Evolutionary conservation across 139 green algal species (phyloP).

Genomic region (Zygnema cylindricum): DNA sequence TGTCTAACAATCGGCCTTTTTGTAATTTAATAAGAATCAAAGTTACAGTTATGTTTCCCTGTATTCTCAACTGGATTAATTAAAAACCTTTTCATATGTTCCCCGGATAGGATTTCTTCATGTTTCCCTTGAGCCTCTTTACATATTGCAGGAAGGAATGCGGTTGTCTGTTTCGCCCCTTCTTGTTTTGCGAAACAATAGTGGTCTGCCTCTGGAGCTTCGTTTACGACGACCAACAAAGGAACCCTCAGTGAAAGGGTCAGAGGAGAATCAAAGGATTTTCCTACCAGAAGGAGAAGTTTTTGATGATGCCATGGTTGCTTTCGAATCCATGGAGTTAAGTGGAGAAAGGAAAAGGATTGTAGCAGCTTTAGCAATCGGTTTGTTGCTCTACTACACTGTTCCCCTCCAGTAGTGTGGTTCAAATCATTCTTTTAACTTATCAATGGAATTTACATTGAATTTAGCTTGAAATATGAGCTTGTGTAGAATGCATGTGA

Average conservation of each 20-base stretch:
- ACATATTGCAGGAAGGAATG: slow-evolving; percentile 22
- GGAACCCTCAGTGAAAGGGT: background rate
- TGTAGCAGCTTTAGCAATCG: background rate
- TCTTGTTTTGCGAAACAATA: background rate
- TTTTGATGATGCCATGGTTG: slow-evolving; percentile 23
- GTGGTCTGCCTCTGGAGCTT: slow-evolving; percentile 12
- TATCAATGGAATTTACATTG: too few relatives aligned
- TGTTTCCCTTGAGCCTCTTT: too few relatives aligned
- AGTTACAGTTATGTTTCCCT: too few relatives aligned
- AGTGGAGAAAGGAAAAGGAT: background rate
- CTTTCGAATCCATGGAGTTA: slow-evolving; percentile 6
- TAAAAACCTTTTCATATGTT: too few relatives aligned
- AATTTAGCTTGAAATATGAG: too few relatives aligned
- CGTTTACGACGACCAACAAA: background rate
- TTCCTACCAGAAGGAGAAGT: background rate
- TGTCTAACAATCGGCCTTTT: too few relatives aligned
- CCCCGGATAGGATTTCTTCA: too few relatives aligned
- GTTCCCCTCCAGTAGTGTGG: too few relatives aligned
- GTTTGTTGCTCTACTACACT: background rate
- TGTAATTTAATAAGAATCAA: too few relatives aligned
- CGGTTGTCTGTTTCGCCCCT: slow-evolving; percentile 10
- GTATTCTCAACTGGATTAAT: too few relatives aligned
- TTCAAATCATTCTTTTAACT: too few relatives aligned
- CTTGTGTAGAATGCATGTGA: too few relatives aligned
- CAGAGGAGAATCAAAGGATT: background rate